Evolutionary conservation across 2,329 filamentous ascomycete genomes (phyloP), one percentile per base, ranked within the genome.

Genomic region (Hypoxylon sp.): DNA sequence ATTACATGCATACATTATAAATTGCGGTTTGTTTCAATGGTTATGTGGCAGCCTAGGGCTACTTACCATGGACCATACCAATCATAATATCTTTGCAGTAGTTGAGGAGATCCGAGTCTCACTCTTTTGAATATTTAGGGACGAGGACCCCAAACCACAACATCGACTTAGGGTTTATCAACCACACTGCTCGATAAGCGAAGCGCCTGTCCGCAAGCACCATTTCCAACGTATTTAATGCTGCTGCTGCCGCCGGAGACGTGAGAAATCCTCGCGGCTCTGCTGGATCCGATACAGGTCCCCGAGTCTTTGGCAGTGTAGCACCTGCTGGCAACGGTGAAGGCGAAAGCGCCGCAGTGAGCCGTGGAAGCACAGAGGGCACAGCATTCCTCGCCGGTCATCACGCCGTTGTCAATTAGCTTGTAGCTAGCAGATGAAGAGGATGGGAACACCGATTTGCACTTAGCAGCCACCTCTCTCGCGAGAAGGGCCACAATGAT

Each of bases 401-500:
- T 17, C 5, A n/a, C 20, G 17, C 50, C 50, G n/a, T 16, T 21
- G 38, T 34, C 19, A 21, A 35, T n/a, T 4, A 23, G 32, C 7
- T 13, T 11, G 31, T 34, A 34, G 23, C 15, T 9, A 9, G 21
- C 5, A 25, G 21, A 25, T 9, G 21, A 25, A 38, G 43, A 29
- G 19, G 37, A 40, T 27, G 27, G 37, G 21, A 16, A 23, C 7
- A 53, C 50, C 32, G 50, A 34, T 43, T 53, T 53, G 19, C 50
- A 53, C 37, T 37, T 53, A 17, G 50, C 50, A 2, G 50, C 50
- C 23, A 21, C 50, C 12, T 53, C 43, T 21, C 43, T 44, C 29
- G 50, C 50, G 23, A 53, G 50, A 29, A 48, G 43, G 44, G 44
- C 44, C 7, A 53, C 50, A 17, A 53, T 19, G 17, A 53, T 21